Conservation (phyloP, 139 green algal species). For the Chlorella sp. region DNA sequence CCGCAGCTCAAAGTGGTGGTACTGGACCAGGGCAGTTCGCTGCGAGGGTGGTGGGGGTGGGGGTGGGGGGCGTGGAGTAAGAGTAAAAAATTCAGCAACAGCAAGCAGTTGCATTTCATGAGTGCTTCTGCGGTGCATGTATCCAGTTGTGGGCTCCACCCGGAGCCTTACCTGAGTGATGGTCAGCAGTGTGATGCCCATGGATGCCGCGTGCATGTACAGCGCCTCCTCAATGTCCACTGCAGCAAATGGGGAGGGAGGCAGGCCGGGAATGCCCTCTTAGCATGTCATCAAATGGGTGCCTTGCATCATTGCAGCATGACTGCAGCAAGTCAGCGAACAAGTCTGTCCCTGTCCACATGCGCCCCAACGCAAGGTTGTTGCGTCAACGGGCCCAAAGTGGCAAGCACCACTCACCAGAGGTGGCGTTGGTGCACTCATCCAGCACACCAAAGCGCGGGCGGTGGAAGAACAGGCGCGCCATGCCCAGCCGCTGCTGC, state of each 20-base stretch:
- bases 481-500: constrained; percentile 85
- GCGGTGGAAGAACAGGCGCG: constrained; percentile 77
- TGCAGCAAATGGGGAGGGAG: background rate
- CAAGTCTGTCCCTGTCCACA: too few relatives aligned
- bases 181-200: constrained; percentile 49
- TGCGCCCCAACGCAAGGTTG: too few relatives aligned
- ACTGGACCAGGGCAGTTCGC: constrained; percentile 67
- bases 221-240: constrained; percentile 77
- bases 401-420: background rate
- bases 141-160: background rate
- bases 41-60: background rate
- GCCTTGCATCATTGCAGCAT: too few relatives aligned
- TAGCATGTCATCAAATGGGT: too few relatives aligned
- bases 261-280: background rate
- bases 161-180: constrained; percentile 40
- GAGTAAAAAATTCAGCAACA: background rate
- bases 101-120: background rate
- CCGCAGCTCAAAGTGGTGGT: constrained; percentile 72
- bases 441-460: constrained; percentile 74
- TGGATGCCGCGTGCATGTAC: constrained; percentile 50
- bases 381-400: too few relatives aligned
- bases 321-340: too few relatives aligned
- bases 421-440: constrained; percentile 83
- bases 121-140: background rate
- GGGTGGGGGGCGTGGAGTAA: background rate